Conservation (phyloP, 2,329 filamentous ascomycete genomes). For the Verticillium dahliae region DNA sequence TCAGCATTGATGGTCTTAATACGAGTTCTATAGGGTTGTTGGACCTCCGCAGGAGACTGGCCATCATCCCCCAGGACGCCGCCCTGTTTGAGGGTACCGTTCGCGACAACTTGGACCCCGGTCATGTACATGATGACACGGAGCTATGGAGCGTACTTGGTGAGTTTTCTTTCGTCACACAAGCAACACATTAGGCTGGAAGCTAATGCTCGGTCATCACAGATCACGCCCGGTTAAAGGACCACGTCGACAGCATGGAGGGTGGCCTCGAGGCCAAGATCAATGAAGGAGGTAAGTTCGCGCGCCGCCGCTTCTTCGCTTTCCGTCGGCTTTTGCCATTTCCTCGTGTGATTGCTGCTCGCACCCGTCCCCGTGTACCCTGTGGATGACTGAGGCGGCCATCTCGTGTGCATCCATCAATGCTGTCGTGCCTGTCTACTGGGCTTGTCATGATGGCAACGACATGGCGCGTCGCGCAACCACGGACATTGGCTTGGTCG, state of each 20-base stretch:
- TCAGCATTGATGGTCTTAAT: constrained; percentile 84
- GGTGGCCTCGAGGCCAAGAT: constrained; percentile 86
- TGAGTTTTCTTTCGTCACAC: constrained; percentile 38
- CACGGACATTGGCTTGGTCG: background rate
- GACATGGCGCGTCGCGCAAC: background rate
- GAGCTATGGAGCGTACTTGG: constrained; percentile 93
- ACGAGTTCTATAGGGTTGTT: constrained; percentile 85
- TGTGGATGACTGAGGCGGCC: background rate
- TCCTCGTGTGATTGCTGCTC: background rate
- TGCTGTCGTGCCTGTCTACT: background rate
- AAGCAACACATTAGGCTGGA: constrained; percentile 7
- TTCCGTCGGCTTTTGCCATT: constrained; percentile 15
- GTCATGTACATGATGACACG: constrained; percentile 91
- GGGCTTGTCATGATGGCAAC: background rate
- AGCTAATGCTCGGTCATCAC: constrained; percentile 29
- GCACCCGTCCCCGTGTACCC: constrained; percentile 8
- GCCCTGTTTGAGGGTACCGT: constrained; percentile 91
- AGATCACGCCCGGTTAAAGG: constrained; percentile 92
- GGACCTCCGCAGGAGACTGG: constrained; percentile 80
- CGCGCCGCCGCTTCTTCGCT: constrained; percentile 16
- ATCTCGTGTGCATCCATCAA: background rate
- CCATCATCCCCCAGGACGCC: constrained; percentile 97
- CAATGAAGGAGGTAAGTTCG: constrained; percentile 79
- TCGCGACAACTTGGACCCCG: constrained; percentile 91
- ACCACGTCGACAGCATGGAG: constrained; percentile 79